These are phyloP conservation scores for Beauveria bassiana DNA, from an alignment of 2,329 filamentous ascomycete species.

Conservation along the genomic window DNA sequence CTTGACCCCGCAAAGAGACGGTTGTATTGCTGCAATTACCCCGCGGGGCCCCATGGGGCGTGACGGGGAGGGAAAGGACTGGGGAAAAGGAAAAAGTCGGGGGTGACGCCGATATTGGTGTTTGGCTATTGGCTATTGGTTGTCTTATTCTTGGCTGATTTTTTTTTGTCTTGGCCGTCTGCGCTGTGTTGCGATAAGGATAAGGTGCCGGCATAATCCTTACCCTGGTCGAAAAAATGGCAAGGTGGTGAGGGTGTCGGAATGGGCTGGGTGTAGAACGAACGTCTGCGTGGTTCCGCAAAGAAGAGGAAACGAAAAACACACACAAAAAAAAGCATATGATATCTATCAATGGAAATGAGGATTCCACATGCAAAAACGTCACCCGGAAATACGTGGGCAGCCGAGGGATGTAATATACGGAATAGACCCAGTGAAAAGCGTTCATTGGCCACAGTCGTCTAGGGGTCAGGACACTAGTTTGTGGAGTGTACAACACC, in stretches of 20 bases:
- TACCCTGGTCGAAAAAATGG: neutral
- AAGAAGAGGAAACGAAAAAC: neutral
- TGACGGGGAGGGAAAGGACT: neutral
- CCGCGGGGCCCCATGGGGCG: constrained; percentile 5
- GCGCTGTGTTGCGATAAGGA: neutral
- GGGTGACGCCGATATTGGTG: neutral
- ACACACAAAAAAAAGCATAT: neutral
- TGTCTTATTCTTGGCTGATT: neutral
- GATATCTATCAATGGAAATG: neutral
- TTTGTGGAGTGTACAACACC: no score
- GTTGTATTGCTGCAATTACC: neutral
- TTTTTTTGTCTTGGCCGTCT: no score
- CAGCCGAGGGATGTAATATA: constrained; percentile 1
- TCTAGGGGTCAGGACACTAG: no score
- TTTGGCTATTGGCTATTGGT: neutral
- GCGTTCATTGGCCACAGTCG: no score
- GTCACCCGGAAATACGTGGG: neutral
- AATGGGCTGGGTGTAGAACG: neutral
- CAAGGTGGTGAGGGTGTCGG: neutral
- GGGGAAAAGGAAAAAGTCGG: neutral
- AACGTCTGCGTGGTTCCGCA: neutral
- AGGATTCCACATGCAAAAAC: neutral
- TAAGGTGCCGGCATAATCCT: neutral
- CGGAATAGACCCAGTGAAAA: no score
- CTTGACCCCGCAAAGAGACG: neutral